Evolutionary conservation across 192 early-diverging fungal species (phyloP), one percentile per base, ranked within the genome.

Genomic region (Diversispora eburnea): DNA sequence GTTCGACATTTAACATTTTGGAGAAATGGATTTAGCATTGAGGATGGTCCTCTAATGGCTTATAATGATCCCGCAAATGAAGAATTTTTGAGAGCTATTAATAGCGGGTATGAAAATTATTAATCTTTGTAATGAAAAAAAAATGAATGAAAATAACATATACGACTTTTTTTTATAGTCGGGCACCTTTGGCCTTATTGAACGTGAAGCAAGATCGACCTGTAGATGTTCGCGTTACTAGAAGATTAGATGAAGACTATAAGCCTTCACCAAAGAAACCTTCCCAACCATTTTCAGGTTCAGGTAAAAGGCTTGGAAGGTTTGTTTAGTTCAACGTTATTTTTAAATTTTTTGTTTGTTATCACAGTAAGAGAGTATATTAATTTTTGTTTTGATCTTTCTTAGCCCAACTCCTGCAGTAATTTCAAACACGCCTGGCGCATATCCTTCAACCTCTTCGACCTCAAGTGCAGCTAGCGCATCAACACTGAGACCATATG

Each of bases 21-120:
- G 94, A 83, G 90, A 68, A 92, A 97, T 76, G 97, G 97, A 66
- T 99, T 98, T 76, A 95, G 91, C 63, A 84, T 99, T 75, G 96
- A 93, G 20, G 94, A 97, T 73, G 97, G 97, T 3, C 93, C 94
- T 2, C 81, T 99, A 63, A 82, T 91, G 75, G 79, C 85, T 56
- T 94, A 93, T 67, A 88, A 92, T 62, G 95, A 95, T 74, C 95
- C 97, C 6, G 84, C 86, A 72, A 96, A 93, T 83, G 85, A 91
- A 78, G 88, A 91, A 76, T 86, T 93, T 62, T 83, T 98, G 72
- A 87, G 90, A 63, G 89, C 90, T 17, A 97, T 98, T 70, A 93
- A 95, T 64, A 89, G 87, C 71, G 96, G 95, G 90, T 93, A 85
- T 25, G 78, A 62, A 51, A 45, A 5, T 15, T 20, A 64, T 58